Evolutionary conservation across 441 rosid genomes (phyloP), one percentile per base, ranked within the genome.

Genomic region (Eruca vesicaria): DNA sequence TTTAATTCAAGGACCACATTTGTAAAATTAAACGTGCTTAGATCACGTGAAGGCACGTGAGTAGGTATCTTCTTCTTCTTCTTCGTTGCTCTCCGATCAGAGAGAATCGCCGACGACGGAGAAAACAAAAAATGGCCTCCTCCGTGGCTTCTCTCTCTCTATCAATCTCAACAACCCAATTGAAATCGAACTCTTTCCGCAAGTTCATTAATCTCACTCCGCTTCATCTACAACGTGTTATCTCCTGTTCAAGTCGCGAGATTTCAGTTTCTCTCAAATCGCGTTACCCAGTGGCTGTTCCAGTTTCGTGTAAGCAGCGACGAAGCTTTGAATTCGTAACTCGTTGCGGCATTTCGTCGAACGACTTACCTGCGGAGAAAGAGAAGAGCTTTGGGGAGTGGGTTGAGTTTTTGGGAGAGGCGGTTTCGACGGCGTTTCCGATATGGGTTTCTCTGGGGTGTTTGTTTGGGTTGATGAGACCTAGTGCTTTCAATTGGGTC

Each of bases 401-500:
- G 96, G 61, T 91, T 77, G 96, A 82, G 85, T 78, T 61, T 80
- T 43, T 84, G 56, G 84, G 92, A 18, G 98, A 94, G 32, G 84
- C 72, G 31, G 21, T 92, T 19, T 91, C 97, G 35, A 88, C 88
- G 19, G 93, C 96, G 23, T 91, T 94, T 76, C 97, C 97, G 5
- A 2, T 92, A 73, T 94, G 97, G 98, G 97, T 91, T 35, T 85
- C 91, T 69, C 35, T 94, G 55, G 97, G 92, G 62, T 91, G 97
- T 68, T 72, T 90, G 15, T 66, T 88, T 81, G 97, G 95, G 65
- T 75, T 94, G 61, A 8, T 90, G 68, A 88, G 75, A 63, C 97
- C 97, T 9, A 78, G 69, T 70, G 69, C 84, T 16, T 94, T 86
- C 86, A 69, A 73, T 62, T 92, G 97, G 98, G 92, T 94, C 58